Percentiles rank a stretch among this genome's conserved stretches.
These are phyloP conservation scores for Penicillium flavigenum DNA, from an alignment of 495 filamentous ascomycete species.

Conservation along the genomic window DNA sequence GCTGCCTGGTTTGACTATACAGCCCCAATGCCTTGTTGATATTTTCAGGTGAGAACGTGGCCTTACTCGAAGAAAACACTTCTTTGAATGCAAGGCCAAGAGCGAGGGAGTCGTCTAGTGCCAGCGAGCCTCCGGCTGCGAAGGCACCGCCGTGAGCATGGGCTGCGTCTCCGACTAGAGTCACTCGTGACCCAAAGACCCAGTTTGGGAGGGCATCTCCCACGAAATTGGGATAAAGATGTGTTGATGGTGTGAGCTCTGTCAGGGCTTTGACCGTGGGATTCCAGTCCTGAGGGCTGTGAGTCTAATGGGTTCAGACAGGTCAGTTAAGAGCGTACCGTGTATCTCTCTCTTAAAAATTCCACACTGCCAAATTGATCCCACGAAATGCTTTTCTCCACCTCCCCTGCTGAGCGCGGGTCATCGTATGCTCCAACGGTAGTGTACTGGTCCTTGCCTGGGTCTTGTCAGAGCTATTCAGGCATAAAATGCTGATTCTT, in stretches of 20 bases:
- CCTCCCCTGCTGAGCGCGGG: constrained; percentile 34
- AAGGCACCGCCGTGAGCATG: constrained; percentile 53
- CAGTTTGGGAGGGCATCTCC: constrained; percentile 42
- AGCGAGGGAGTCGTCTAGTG: constrained; percentile 48
- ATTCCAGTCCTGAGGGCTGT: constrained; percentile 40
- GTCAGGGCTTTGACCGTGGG: constrained; percentile 42
- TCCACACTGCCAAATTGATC: constrained; percentile 39
- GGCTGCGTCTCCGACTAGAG: constrained; percentile 49
- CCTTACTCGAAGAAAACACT: constrained; percentile 6
- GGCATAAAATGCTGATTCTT: neutral
- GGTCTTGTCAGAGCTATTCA: constrained; percentile 10
- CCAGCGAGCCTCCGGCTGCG: constrained; percentile 52
- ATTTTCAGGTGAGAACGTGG: constrained; percentile 20
- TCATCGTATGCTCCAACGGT: constrained; percentile 49
- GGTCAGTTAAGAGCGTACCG: constrained; percentile 10
- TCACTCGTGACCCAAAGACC: constrained; percentile 41
- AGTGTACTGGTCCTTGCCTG: constrained; percentile 42
- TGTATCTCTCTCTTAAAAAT: constrained; percentile 40
- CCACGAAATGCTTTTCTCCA: constrained; percentile 42
- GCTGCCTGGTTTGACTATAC: constrained; percentile 43
- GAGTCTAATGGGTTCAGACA: neutral
- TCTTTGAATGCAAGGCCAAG: constrained; percentile 30
- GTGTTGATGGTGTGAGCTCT: constrained; percentile 42
- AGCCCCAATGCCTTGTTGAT: constrained; percentile 34
- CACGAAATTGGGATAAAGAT: constrained; percentile 46